Conservation (phyloP, 192 early-diverging fungal genomes). For the Backusella macrospora region DNA sequence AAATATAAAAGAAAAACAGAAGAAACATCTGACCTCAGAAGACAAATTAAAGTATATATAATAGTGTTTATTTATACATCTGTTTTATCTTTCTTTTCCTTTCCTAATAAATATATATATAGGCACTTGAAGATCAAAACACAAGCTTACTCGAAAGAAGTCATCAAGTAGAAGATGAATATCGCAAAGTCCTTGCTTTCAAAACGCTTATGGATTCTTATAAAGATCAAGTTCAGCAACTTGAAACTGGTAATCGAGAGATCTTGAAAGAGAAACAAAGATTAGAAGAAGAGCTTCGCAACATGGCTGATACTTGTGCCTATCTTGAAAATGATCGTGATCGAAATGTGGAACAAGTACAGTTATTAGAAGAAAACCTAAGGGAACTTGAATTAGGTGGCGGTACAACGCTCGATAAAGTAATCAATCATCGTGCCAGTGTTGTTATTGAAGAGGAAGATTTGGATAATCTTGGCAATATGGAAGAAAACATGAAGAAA, state of each 20-base stretch:
- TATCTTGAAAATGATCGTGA: conserved; percentile 64
- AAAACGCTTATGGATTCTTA: conserved; percentile 84
- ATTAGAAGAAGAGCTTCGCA: conserved; percentile 68
- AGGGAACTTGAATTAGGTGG: conserved; percentile 79
- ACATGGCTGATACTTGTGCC: conserved; percentile 61
- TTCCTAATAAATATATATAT: not conserved
- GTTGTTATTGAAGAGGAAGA: conserved; percentile 26
- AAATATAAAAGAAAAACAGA: conserved; percentile 97
- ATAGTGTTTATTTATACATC: not conserved
- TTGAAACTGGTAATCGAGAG: conserved; percentile 70
- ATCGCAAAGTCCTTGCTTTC: conserved; percentile 74
- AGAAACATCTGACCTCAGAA: conserved; percentile 79
- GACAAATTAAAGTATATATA: conserved; percentile 69
- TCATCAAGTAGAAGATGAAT: conserved; percentile 85
- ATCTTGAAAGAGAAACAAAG: conserved; percentile 71
- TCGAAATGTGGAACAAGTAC: conserved; percentile 76
- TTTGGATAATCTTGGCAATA: conserved; percentile 3
- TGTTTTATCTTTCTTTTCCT: not conserved
- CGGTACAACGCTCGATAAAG: conserved; percentile 24
- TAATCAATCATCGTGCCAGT: conserved; percentile 31
- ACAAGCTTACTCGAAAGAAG: conserved; percentile 70
- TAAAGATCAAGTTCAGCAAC: conserved; percentile 76
- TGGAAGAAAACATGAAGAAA: conserved; percentile 40
- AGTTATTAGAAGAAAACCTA: conserved; percentile 77
- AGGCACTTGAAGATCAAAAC: conserved; percentile 80